These are phyloP conservation scores for Marchantia polymorpha DNA, from an alignment of 225 moss, liverwort and hornwort genomes.

Conservation along the genomic window DNA sequence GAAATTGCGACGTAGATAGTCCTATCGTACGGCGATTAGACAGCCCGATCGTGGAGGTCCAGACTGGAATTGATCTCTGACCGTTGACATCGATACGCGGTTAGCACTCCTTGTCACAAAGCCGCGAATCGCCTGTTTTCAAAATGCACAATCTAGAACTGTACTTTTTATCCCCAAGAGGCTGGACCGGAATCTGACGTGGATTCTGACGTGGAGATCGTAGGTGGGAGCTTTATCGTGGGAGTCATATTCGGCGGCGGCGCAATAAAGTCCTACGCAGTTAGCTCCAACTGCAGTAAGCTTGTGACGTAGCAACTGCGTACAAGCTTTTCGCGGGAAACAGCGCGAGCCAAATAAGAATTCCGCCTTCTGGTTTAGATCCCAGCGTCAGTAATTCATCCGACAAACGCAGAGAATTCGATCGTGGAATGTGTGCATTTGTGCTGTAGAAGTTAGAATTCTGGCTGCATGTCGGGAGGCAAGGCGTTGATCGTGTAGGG, in stretches of 20 bases:
- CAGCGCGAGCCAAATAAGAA: neutral
- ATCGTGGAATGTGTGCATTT: too few relatives aligned
- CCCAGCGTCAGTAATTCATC: too few relatives aligned
- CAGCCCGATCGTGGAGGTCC: neutral
- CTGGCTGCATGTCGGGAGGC: too few relatives aligned
- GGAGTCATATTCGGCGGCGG: too few relatives aligned
- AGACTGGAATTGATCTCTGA: neutral
- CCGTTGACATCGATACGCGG: neutral
- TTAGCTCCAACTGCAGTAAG: neutral
- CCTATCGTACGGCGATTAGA: neutral
- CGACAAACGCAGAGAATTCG: too few relatives aligned
- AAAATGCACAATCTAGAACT: neutral
- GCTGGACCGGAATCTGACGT: neutral
- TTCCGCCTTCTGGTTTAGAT: too few relatives aligned
- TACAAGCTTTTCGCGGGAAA: slow-evolving; percentile 6
- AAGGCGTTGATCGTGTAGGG: too few relatives aligned
- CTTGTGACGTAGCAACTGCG: neutral
- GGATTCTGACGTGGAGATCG: neutral
- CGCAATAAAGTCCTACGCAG: neutral
- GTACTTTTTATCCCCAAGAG: neutral
- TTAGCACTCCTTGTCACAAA: too few relatives aligned
- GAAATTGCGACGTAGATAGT: neutral
- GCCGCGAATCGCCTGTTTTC: too few relatives aligned
- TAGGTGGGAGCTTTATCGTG: too few relatives aligned
- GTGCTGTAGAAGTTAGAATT: too few relatives aligned